Conservation (phyloP, 352 stramenopile genomes). For the Hyphochytrium catenoides region DNA sequence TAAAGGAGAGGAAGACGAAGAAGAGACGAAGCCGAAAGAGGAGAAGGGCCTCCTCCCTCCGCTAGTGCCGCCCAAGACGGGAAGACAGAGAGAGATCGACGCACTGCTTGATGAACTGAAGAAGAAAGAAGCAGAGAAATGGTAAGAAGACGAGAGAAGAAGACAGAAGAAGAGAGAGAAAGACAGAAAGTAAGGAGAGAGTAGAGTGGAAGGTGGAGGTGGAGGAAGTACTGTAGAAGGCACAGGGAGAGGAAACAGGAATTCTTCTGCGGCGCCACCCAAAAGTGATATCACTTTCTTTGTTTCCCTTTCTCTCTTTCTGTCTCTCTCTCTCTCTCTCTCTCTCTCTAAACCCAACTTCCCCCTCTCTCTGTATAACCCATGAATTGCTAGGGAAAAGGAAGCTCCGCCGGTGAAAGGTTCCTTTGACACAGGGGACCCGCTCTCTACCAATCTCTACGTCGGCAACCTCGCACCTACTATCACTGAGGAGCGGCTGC, state of each 20-base stretch:
- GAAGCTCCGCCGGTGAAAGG: conserved; percentile 10
- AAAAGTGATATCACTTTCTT: conserved; percentile 2
- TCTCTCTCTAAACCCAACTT: conserved; percentile 9
- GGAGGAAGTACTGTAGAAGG: neutral
- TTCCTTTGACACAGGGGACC: conserved; percentile 56
- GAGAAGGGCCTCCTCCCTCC: no score
- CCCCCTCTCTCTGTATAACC: neutral
- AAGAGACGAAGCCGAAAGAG: no score
- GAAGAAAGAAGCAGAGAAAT: conserved; percentile 18
- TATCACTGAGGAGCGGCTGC: conserved; percentile 70
- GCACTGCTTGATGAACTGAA: conserved; percentile 42
- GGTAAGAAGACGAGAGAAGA: no score
- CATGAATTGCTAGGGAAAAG: neutral
- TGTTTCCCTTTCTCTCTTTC: no score
- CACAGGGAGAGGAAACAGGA: neutral
- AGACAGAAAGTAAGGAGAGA: no score
- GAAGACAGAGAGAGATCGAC: conserved; percentile 39
- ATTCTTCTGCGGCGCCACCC: neutral
- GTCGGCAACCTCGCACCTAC: conserved; percentile 76
- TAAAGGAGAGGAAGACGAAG: no score
- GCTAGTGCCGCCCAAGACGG: no score
- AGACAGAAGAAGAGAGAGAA: no score
- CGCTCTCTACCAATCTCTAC: conserved; percentile 75
- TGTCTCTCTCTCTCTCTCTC: no score
- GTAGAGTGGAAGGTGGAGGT: no score